These are phyloP conservation scores for Mortierella polycephala DNA, from an alignment of 371 early-diverging fungal genomes.

Conservation along the genomic window DNA sequence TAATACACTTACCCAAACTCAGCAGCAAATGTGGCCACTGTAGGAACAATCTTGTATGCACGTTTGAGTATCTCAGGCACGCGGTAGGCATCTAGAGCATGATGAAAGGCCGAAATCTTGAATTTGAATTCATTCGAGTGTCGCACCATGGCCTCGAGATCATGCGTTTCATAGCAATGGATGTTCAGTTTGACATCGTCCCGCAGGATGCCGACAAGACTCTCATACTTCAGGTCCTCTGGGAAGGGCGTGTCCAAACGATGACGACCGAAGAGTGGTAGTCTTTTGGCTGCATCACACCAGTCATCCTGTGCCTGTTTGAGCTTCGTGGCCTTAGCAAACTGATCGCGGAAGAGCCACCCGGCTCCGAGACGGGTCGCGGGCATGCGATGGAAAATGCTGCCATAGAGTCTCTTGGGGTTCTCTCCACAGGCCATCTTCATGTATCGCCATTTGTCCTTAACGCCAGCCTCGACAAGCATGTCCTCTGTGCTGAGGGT, in stretches of 20 bases:
- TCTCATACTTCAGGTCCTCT: slow-evolving; percentile 67
- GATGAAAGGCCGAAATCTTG: slow-evolving; percentile 81
- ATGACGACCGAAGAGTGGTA: slow-evolving; percentile 23
- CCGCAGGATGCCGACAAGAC: slow-evolving; percentile 71
- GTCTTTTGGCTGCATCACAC: slow-evolving; percentile 66
- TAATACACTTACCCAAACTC: slow-evolving; percentile 57
- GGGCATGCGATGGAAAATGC: slow-evolving; percentile 44
- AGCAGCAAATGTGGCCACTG: slow-evolving; percentile 76
- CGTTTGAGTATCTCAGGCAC: slow-evolving; percentile 71
- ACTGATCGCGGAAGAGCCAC: slow-evolving; percentile 71
- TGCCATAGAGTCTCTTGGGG: slow-evolving; percentile 65
- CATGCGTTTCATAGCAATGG: slow-evolving; percentile 78
- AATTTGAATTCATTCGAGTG: slow-evolving; percentile 78
- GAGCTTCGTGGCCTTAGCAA: slow-evolving; percentile 64
- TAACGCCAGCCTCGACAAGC: slow-evolving; percentile 65
- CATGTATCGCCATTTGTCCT: slow-evolving; percentile 75
- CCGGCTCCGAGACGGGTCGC: slow-evolving; percentile 72
- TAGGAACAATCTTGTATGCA: slow-evolving; percentile 66
- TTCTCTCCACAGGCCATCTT: slow-evolving; percentile 92
- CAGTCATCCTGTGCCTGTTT: slow-evolving; percentile 77
- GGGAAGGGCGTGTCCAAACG: slow-evolving; percentile 63
- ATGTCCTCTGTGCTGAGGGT: slow-evolving; percentile 72
- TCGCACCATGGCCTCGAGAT: slow-evolving; percentile 78
- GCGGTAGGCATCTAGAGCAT: slow-evolving; percentile 81
- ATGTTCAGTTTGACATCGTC: slow-evolving; percentile 78